Base-by-base conservation (phyloP, 345 rosid species). In the Durio zibethinus region DNA sequence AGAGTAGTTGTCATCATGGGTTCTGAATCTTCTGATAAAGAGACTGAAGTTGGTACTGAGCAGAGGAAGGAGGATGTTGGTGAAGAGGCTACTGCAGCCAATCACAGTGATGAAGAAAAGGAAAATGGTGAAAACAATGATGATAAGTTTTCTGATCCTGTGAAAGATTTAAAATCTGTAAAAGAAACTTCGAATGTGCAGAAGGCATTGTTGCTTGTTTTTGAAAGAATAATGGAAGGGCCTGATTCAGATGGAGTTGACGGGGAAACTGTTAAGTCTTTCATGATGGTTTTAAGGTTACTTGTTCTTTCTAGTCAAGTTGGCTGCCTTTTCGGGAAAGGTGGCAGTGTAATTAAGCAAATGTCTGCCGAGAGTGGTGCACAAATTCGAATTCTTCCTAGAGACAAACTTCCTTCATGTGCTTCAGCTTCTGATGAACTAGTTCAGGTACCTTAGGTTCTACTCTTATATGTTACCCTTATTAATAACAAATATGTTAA, bases 291-390 rank as follows among this genome's bases (percentile, higher is more conserved):
- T 69, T 76, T 88, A 75, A 88, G 92, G 85, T 87, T 92, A 73
- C 90, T 90, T 68, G 87, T 89, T 76, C 84, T 78, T 62, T 84
- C 89, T 27, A 81, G 79, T 85, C 91, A 92, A 83, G 90, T 90
- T 78, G 89, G 90, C 52, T 85, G 90, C 81, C 81, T 92, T 76
- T 79, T 89, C 82, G 94, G 93, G 50, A 89, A 88, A 82, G 94
- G 86, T 73, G 94, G 97, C 56, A 83, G 85, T 42, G 85, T 88
- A 80, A 85, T 89, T 69, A 87, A 90, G 85, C 89, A 85, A 84
- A 89, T 85, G 86, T 74, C 85, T 27, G 66, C 87, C 29, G 89
- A 87, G 62, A 90, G 94, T 83, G 90, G 94, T 65, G 91, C 94
- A 33, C 87, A 92, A 48, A 86, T 92, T 79, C 89, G 84, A 25